Conservation (phyloP, 371 early-diverging fungal genomes). For the Lichtheimia ramosa region DNA sequence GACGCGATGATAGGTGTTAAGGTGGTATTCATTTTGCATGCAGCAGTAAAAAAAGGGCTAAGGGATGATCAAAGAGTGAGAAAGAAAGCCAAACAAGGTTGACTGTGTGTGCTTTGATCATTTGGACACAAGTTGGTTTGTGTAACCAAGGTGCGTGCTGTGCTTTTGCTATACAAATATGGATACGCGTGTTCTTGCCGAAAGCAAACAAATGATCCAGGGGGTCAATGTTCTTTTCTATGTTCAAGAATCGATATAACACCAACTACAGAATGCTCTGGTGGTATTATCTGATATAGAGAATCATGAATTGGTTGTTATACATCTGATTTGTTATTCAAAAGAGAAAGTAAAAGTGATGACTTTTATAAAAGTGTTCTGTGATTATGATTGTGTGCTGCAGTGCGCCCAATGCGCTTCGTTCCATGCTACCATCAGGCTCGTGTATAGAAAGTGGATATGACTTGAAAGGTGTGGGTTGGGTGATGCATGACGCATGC, state of each 20-base stretch:
- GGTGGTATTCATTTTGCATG: not conserved
- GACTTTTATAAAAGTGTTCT: no score
- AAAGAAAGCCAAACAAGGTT: no score
- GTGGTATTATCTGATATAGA: no score
- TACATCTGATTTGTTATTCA: no score
- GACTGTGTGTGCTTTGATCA: no score
- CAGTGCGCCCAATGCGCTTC: conserved; percentile 1
- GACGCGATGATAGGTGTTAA: not conserved
- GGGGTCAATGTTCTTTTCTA: not conserved
- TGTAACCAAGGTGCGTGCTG: conserved; percentile 2
- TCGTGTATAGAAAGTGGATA: not conserved
- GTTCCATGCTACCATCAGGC: not conserved
- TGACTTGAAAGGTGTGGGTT: not conserved
- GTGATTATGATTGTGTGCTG: not conserved
- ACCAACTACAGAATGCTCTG: no score
- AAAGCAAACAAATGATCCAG: conserved; percentile 1
- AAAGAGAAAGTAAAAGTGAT: no score
- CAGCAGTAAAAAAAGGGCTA: not conserved
- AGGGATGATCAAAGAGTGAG: no score
- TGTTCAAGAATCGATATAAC: no score
- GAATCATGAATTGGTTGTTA: no score
- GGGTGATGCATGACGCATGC: conserved; percentile 11
- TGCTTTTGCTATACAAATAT: not conserved
- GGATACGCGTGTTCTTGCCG: not conserved
- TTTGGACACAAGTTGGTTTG: conserved; percentile 1